A percentile compares a stretch with the other conserved stretches of the same genome.
Conservation (phyloP, 306 rosid genomes). For the Sechiopsis laciniata region DNA sequence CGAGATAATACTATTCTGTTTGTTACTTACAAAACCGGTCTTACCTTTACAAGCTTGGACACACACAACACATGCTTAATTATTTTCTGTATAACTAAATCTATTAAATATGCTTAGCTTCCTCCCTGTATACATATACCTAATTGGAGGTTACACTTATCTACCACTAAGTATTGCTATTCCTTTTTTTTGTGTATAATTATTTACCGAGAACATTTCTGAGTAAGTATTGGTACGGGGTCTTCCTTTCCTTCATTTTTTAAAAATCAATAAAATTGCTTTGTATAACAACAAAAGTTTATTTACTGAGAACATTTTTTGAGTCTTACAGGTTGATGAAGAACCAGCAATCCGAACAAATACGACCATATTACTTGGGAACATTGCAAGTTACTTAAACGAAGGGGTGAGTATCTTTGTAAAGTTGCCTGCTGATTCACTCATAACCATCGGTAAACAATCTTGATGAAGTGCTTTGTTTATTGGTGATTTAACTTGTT, state of each 20-base stretch:
- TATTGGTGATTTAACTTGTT: no score
- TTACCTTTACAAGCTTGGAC: not conserved
- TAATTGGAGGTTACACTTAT: not conserved
- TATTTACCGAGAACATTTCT: conserved; percentile 22
- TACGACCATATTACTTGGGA: conserved; percentile 92
- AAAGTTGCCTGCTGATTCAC: conserved; percentile 12
- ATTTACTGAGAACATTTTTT: conserved; percentile 22
- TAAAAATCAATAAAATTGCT: not conserved
- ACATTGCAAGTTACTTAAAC: conserved; percentile 78
- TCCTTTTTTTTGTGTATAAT: conserved; percentile 9
- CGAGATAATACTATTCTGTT: not conserved
- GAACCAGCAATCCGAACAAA: conserved; percentile 95
- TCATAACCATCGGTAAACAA: not conserved
- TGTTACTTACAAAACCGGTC: not conserved
- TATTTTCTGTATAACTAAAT: not conserved
- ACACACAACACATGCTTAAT: not conserved
- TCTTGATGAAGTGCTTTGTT: conserved; percentile 17
- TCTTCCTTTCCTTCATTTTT: not conserved
- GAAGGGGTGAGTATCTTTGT: conserved; percentile 70
- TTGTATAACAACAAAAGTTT: not conserved
- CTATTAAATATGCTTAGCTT: not conserved
- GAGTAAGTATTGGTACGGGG: not conserved
- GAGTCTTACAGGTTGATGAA: conserved; percentile 79
- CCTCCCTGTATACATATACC: not conserved
- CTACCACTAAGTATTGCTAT: not conserved